Conservation (phyloP, 257 asterid species). For the Linderniella brevidens region DNA sequence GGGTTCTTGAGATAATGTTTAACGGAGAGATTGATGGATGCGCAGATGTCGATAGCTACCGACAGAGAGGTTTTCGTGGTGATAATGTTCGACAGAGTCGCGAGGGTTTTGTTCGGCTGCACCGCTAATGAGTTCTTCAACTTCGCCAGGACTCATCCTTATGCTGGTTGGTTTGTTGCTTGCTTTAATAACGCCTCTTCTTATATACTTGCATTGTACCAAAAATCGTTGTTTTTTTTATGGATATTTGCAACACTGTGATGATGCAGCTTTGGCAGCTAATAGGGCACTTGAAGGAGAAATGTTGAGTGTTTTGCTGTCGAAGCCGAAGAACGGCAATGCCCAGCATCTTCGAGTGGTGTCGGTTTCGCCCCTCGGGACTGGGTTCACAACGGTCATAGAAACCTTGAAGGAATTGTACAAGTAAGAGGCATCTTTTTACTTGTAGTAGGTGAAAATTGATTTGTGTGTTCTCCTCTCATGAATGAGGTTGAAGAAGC, state of each 20-base stretch:
- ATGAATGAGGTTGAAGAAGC: no score
- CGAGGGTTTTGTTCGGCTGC: slow-evolving; percentile 77
- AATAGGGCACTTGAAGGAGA: slow-evolving; percentile 64
- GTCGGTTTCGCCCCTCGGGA: slow-evolving; percentile 50
- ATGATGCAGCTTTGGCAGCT: slow-evolving; percentile 28
- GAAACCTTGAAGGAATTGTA: slow-evolving; percentile 9
- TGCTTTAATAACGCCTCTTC: background rate
- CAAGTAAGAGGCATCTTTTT: background rate
- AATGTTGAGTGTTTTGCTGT: slow-evolving; percentile 53
- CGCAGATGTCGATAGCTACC: slow-evolving; percentile 73
- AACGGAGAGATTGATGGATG: background rate
- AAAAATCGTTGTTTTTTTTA: background rate
- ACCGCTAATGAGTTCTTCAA: slow-evolving; percentile 74
- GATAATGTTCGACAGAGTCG: slow-evolving; percentile 83
- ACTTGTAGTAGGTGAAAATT: no score
- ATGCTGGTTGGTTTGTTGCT: slow-evolving; percentile 25
- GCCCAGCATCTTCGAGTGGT: slow-evolving; percentile 70
- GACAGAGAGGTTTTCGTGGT: slow-evolving; percentile 52
- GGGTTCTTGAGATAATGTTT: slow-evolving; percentile 1
- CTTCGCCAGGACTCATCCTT: slow-evolving; percentile 58
- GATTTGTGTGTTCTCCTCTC: no score
- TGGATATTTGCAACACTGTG: slow-evolving; percentile 1
- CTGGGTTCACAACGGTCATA: slow-evolving; percentile 59
- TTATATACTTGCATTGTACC: background rate
- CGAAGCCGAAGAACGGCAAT: slow-evolving; percentile 70